These are phyloP conservation scores for Talaromyces verruculosus DNA, from an alignment of 2,329 filamentous ascomycete genomes.

Conservation along the genomic window DNA sequence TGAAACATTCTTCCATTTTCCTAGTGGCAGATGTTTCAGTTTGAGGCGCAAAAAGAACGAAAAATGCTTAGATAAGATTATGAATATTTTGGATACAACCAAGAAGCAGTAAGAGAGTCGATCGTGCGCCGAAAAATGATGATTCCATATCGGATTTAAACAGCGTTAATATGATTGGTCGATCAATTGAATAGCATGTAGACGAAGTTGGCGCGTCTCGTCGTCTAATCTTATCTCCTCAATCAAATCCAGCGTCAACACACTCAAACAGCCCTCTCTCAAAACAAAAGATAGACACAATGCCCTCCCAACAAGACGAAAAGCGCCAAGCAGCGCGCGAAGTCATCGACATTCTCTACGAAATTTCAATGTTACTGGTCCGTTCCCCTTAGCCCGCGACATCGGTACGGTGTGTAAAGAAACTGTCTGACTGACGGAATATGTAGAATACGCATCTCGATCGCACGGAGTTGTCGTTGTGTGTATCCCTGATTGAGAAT, in stretches of 20 bases:
- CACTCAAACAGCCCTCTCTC: neutral
- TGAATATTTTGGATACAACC: neutral
- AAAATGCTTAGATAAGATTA: neutral
- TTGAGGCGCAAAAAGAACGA: no score
- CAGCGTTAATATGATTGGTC: neutral
- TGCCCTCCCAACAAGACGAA: conserved; percentile 46
- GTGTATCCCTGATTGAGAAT: conserved; percentile 95
- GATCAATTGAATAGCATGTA: neutral
- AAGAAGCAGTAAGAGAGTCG: neutral
- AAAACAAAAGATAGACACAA: conserved; percentile 22
- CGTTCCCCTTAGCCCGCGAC: conserved; percentile 15
- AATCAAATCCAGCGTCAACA: neutral
- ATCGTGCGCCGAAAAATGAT: neutral
- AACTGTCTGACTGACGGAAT: neutral
- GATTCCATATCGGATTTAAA: neutral
- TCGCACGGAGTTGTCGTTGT: conserved; percentile 85
- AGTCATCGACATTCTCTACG: conserved; percentile 53
- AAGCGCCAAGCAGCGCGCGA: conserved; percentile 53
- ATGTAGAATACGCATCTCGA: conserved; percentile 88
- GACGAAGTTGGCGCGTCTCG: neutral
- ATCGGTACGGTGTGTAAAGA: neutral
- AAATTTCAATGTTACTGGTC: conserved; percentile 51
- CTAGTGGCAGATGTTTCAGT: neutral
- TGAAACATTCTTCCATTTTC: conserved; percentile 29
- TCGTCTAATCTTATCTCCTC: neutral